Conservation (phyloP, 1,284 basidiomycete species). For the Cryptococcus depauperatus region DNA sequence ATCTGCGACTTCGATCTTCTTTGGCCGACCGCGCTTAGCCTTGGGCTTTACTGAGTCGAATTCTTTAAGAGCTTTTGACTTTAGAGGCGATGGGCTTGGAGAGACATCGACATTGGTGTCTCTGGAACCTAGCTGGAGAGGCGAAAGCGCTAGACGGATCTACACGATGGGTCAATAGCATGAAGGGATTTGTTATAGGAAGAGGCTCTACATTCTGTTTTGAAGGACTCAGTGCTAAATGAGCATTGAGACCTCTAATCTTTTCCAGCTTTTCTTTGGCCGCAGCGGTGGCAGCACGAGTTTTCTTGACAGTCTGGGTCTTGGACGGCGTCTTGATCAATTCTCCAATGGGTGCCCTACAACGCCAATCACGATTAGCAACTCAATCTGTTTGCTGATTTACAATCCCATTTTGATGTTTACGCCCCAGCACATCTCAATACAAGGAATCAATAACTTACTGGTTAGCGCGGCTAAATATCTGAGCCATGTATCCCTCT, state of each 20-base stretch:
- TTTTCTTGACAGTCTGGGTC: constrained; percentile 43
- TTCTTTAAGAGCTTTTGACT: constrained; percentile 8
- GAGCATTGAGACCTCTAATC: constrained; percentile 27
- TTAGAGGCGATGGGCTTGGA: constrained; percentile 7
- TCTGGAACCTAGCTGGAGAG: constrained; percentile 24
- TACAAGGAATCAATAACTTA: constrained; percentile 8
- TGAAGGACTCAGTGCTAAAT: constrained; percentile 27
- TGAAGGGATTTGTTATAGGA: background rate
- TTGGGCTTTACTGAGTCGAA: constrained; percentile 2
- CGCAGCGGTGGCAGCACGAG: constrained; percentile 30
- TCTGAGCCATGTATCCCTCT: constrained; percentile 38
- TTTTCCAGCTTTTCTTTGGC: constrained; percentile 32
- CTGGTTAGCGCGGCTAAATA: constrained; percentile 22
- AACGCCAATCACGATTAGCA: constrained; percentile 2
- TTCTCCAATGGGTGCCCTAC: constrained; percentile 37
- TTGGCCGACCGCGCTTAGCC: constrained; percentile 6
- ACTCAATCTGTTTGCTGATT: background rate
- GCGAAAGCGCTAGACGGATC: constrained; percentile 28
- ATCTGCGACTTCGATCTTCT: constrained; percentile 4
- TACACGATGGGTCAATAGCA: constrained; percentile 25
- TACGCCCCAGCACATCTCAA: background rate
- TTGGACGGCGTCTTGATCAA: constrained; percentile 44
- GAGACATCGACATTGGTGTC: constrained; percentile 18
- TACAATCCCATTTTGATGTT: background rate
- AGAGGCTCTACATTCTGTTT: constrained; percentile 10